Conservation (phyloP, 2,329 filamentous ascomycete species). For the Aureobasidium zeae region DNA sequence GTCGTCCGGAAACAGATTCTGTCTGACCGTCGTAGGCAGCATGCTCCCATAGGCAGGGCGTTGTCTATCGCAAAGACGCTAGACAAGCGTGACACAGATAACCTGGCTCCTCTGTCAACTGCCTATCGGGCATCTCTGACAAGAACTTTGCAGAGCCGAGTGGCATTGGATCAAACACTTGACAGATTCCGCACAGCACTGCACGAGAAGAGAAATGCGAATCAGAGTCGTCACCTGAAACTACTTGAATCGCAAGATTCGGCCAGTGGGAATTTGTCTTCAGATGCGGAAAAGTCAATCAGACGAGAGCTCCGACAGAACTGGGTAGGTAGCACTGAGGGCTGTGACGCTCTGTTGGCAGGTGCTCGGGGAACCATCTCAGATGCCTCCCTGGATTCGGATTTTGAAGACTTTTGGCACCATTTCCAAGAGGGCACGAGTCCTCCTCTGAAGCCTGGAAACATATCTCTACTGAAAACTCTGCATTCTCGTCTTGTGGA, state of each 20-base stretch:
- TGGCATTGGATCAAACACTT: conserved; percentile 44
- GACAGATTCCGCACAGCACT: conserved; percentile 56
- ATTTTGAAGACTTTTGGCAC: conserved; percentile 67
- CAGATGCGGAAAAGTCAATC: conserved; percentile 29
- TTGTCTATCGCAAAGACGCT: conserved; percentile 36
- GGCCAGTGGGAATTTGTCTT: not conserved
- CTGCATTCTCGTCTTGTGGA: conserved; percentile 58
- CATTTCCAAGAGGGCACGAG: conserved; percentile 43
- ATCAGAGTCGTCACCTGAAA: conserved; percentile 38
- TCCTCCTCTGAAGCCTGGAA: conserved; percentile 27
- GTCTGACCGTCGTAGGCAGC: conserved; percentile 30
- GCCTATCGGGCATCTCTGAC: conserved; percentile 61
- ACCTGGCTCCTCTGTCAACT: conserved; percentile 56
- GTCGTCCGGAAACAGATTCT: conserved; percentile 64
- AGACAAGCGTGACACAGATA: conserved; percentile 27
- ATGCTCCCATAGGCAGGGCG: conserved; percentile 40
- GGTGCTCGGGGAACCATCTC: conserved; percentile 51
- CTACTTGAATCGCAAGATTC: not conserved
- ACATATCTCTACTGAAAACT: conserved; percentile 48
- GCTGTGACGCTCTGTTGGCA: conserved; percentile 61
- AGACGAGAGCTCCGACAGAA: conserved; percentile 57
- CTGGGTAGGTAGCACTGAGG: conserved; percentile 69
- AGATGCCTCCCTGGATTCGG: conserved; percentile 55
- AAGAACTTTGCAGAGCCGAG: conserved; percentile 19
- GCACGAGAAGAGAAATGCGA: conserved; percentile 50